These are phyloP conservation scores for Kodamaea hsintzibuensis DNA, from an alignment of 805 yeast genomes.

Conservation along the genomic window DNA sequence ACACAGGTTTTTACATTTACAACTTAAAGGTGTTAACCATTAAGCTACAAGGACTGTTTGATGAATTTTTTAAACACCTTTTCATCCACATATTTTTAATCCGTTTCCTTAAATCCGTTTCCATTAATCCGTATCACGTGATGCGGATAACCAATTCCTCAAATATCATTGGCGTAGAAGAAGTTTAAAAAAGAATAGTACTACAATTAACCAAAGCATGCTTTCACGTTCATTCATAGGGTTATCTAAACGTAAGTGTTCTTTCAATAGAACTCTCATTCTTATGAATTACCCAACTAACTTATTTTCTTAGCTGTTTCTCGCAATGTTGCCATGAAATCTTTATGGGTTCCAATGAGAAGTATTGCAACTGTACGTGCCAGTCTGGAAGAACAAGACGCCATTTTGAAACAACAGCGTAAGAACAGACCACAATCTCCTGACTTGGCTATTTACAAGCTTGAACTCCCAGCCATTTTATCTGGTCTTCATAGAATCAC, in stretches of 20 bases:
- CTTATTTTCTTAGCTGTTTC: not conserved
- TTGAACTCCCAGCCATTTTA: constrained; percentile 81
- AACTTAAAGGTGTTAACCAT: constrained; percentile 69
- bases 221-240: not conserved
- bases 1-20: constrained; percentile 65
- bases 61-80: no score
- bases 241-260: not conserved
- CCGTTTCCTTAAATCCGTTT: no score
- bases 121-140: not conserved
- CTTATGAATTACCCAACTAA: not conserved
- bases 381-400: constrained; percentile 62
- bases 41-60: constrained; percentile 49
- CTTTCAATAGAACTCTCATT: not conserved
- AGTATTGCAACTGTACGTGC: constrained; percentile 42
- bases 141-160: not conserved
- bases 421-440: constrained; percentile 91
- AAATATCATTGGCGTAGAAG: not conserved
- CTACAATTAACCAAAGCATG: not conserved
- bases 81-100: no score
- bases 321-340: not conserved
- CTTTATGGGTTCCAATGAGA: constrained; percentile 15
- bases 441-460: constrained; percentile 84
- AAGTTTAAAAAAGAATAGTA: not conserved
- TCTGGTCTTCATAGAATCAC: constrained; percentile 85
- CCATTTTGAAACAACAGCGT: constrained; percentile 77